Conservation (phyloP, 495 filamentous ascomycete genomes). For the Penicillium alfredii region DNA sequence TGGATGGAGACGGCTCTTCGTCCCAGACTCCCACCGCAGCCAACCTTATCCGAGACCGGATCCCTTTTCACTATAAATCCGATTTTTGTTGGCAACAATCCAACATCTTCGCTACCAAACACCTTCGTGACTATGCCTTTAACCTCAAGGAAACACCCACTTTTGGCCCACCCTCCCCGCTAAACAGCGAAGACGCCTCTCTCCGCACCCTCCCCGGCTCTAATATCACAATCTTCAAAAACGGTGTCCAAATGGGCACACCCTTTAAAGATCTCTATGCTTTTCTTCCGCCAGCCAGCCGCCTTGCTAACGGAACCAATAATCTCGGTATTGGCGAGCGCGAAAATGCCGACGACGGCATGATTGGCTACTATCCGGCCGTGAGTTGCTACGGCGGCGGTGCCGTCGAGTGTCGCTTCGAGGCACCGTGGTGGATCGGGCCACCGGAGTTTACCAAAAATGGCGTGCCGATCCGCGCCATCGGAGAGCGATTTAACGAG, state of each 20-base stretch:
- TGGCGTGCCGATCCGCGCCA: constrained; percentile 44
- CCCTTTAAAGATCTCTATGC: constrained; percentile 84
- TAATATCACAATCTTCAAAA: constrained; percentile 84
- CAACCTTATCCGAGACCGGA: constrained; percentile 88
- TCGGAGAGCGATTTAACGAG: constrained; percentile 81
- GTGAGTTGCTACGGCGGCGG: constrained; percentile 88
- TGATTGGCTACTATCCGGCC: constrained; percentile 91
- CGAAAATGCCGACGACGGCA: constrained; percentile 81
- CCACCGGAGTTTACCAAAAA: constrained; percentile 46
- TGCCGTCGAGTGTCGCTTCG: constrained; percentile 86
- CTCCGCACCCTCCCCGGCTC: constrained; percentile 82
- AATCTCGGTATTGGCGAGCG: constrained; percentile 73
- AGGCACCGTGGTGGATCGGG: constrained; percentile 82
- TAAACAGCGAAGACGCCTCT: constrained; percentile 62
- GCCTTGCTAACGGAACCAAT: constrained; percentile 45
- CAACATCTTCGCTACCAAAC: constrained; percentile 82
- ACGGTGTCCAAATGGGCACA: constrained; percentile 78
- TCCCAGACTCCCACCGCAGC: constrained; percentile 26
- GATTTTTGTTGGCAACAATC: constrained; percentile 94
- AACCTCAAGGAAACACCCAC: constrained; percentile 44
- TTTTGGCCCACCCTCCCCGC: constrained; percentile 49
- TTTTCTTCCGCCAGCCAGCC: constrained; percentile 87
- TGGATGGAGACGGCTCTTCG: constrained; percentile 45
- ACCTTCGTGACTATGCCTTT: constrained; percentile 66
- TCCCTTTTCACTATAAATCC: constrained; percentile 87